phyloP scores from a whole-genome alignment of 768 basidiomycete species.

The Boletellus ananiceps region DNA sequence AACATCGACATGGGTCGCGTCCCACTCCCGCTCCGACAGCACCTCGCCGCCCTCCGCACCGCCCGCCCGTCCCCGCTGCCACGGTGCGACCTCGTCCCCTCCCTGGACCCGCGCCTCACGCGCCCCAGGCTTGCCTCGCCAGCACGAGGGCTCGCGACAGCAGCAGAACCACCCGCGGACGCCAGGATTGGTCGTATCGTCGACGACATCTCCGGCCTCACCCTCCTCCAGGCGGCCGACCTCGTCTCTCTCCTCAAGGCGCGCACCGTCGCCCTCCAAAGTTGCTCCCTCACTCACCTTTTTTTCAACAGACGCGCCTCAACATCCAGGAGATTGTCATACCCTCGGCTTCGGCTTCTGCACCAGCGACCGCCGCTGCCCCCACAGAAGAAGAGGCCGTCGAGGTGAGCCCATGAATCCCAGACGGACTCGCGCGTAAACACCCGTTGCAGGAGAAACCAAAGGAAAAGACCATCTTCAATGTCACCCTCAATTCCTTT shows the following conservation, averaged over 20 bases:
- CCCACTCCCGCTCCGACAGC: no score
- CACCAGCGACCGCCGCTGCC: slow-evolving; percentile 52
- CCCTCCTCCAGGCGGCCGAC: slow-evolving; percentile 92
- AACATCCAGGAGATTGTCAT: slow-evolving; percentile 98
- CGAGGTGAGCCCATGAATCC: slow-evolving; percentile 44
- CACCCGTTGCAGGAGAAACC: slow-evolving; percentile 68
- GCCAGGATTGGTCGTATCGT: slow-evolving; percentile 79
- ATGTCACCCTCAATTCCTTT: slow-evolving; percentile 91
- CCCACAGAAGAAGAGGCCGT: slow-evolving; percentile 56
- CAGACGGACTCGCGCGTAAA: neutral
- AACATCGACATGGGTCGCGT: slow-evolving; percentile 12
- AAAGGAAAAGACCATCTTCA: slow-evolving; percentile 98
- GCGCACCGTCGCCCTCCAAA: slow-evolving; percentile 11
- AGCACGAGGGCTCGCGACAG: slow-evolving; percentile 41
- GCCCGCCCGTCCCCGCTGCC: neutral
- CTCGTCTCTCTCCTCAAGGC: slow-evolving; percentile 91
- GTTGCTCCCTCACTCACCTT: neutral
- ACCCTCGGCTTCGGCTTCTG: slow-evolving; percentile 72
- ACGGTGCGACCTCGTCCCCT: no score
- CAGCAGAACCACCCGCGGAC: slow-evolving; percentile 48
- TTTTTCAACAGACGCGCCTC: slow-evolving; percentile 60
- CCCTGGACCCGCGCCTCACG: no score
- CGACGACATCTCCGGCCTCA: slow-evolving; percentile 85
- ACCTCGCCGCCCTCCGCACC: neutral
- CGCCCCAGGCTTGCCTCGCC: slow-evolving; percentile 41